These are phyloP conservation scores for Gossypium anomalum DNA, from an alignment of 345 rosid genomes.

Conservation along the genomic window DNA sequence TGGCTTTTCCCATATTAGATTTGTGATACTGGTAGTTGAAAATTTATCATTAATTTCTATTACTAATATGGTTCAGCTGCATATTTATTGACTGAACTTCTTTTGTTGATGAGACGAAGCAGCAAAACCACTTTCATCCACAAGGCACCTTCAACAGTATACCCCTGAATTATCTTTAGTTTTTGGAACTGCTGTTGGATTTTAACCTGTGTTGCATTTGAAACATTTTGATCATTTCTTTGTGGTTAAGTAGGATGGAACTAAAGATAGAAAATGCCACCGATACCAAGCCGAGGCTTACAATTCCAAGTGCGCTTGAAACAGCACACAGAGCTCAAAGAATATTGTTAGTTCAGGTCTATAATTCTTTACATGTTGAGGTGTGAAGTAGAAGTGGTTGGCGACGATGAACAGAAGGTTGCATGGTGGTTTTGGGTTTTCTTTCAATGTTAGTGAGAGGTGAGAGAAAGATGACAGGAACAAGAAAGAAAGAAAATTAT, in stretches of 20 bases:
- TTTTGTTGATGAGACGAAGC: slow-evolving; percentile 46
- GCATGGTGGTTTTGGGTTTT: too few relatives aligned
- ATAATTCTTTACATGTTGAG: slow-evolving; percentile 11
- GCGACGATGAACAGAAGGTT: too few relatives aligned
- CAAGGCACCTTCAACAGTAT: slow-evolving; percentile 73
- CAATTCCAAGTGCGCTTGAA: slow-evolving; percentile 84
- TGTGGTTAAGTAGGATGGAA: slow-evolving; percentile 47
- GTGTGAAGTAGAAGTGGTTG: not conserved
- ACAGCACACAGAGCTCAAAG: slow-evolving; percentile 80
- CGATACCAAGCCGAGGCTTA: slow-evolving; percentile 46
- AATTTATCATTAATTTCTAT: not conserved
- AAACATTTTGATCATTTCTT: not conserved
- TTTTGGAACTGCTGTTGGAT: not conserved
- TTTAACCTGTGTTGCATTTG: not conserved
- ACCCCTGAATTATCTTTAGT: not conserved
- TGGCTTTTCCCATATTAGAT: not conserved
- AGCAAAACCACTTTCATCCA: slow-evolving; percentile 60
- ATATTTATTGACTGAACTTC: not conserved
- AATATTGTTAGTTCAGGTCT: slow-evolving; percentile 41
- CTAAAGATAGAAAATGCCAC: slow-evolving; percentile 35
- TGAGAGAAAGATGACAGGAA: too few relatives aligned
- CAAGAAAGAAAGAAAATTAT: too few relatives aligned
- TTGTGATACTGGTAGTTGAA: not conserved
- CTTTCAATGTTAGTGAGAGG: too few relatives aligned
- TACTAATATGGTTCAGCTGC: too few relatives aligned